Evolutionary conservation across 148 eudicot species (phyloP).

Genomic region (Hydrangea macrophylla): DNA sequence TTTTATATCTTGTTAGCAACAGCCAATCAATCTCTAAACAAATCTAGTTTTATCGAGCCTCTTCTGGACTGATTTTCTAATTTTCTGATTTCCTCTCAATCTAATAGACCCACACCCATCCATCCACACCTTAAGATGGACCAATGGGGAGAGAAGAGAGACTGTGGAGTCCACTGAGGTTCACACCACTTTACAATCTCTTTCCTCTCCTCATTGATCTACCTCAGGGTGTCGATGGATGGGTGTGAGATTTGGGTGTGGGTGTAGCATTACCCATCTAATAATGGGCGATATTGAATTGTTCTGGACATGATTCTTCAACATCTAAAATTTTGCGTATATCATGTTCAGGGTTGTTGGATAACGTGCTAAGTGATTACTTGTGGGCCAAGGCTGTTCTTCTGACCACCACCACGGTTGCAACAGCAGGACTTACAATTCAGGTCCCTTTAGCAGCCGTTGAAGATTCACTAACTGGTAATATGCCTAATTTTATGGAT

Average conservation of each 20-base stretch:
- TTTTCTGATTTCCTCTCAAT: too few relatives aligned
- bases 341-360: slow-evolving; percentile 62
- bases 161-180: neutral
- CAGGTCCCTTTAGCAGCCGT: slow-evolving; percentile 92
- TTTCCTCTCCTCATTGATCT: too few relatives aligned
- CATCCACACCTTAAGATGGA: too few relatives aligned
- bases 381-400: slow-evolving; percentile 98
- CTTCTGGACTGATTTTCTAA: too few relatives aligned
- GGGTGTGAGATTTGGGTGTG: too few relatives aligned
- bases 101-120: too few relatives aligned
- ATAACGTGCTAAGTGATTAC: slow-evolving; percentile 92
- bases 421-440: slow-evolving; percentile 97
- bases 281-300: neutral
- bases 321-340: neutral
- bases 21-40: neutral
- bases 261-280: too few relatives aligned
- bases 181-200: neutral
- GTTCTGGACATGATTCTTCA: neutral
- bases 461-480: slow-evolving; percentile 70
- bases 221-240: too few relatives aligned
- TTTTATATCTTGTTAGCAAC: neutral
- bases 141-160: too few relatives aligned
- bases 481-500: slow-evolving; percentile 57
- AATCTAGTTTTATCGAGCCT: neutral
- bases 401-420: slow-evolving; percentile 88